These are phyloP conservation scores for Inosperma sp. DNA, from an alignment of 768 basidiomycete species.

Conservation along the genomic window DNA sequence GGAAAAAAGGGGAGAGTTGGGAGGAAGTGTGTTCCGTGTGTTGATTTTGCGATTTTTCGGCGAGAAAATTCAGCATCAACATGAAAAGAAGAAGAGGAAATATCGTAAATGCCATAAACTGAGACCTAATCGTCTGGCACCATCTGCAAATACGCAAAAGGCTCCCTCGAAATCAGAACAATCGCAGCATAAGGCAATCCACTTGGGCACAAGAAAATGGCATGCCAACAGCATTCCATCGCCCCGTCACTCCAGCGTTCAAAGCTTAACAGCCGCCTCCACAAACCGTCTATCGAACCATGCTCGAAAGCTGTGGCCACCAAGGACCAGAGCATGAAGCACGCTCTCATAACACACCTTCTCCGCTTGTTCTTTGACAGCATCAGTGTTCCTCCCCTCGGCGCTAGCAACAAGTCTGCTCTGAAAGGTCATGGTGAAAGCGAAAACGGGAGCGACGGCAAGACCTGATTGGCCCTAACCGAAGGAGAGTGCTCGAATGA, in stretches of 20 bases:
- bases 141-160: slow-evolving; percentile 85
- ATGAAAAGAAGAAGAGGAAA: slow-evolving; percentile 20
- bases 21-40: slow-evolving; percentile 78
- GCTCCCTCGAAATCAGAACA: slow-evolving; percentile 73
- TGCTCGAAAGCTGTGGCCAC: slow-evolving; percentile 78
- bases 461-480: slow-evolving; percentile 78
- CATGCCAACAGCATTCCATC: slow-evolving; percentile 79
- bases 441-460: slow-evolving; percentile 83
- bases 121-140: slow-evolving; percentile 87
- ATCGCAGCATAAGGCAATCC: slow-evolving; percentile 92
- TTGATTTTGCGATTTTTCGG: slow-evolving; percentile 80
- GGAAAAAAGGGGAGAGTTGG: slow-evolving; percentile 56
- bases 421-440: slow-evolving; percentile 67
- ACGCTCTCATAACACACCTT: slow-evolving; percentile 85
- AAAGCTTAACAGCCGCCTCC: slow-evolving; percentile 55
- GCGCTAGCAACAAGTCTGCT: slow-evolving; percentile 63
- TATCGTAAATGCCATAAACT: slow-evolving; percentile 90
- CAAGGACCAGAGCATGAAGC: slow-evolving; percentile 82
- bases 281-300: slow-evolving; percentile 72
- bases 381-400: slow-evolving; percentile 79
- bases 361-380: slow-evolving; percentile 77
- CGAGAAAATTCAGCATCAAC: slow-evolving; percentile 24
- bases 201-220: slow-evolving; percentile 85
- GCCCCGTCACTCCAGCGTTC: slow-evolving; percentile 69
- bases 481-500: slow-evolving; percentile 57